A percentile compares a stretch with the other conserved stretches of the same genome.
Evolutionary conservation across 1,284 basidiomycete genomes (phyloP).

Genomic region (Ganoderma sinense): DNA sequence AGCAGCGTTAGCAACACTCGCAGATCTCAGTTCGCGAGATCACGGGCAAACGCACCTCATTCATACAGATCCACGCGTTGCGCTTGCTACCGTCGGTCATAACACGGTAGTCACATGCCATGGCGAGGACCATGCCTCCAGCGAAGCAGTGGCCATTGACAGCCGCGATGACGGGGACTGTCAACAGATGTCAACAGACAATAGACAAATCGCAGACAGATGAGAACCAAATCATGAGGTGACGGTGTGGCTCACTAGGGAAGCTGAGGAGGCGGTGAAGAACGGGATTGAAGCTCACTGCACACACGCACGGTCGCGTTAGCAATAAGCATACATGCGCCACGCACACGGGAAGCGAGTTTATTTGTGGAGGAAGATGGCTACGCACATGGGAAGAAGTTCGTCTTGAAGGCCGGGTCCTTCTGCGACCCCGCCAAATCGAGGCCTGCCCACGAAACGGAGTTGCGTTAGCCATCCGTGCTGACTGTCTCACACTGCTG

Average conservation of each 20-base stretch:
- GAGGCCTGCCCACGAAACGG: conserved; percentile 56
- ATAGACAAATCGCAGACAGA: conserved; percentile 13
- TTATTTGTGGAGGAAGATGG: conserved; percentile 33
- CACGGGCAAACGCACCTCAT: conserved; percentile 65
- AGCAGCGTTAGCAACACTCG: background rate
- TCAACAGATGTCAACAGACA: background rate
- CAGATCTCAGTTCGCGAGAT: background rate
- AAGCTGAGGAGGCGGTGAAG: conserved; percentile 61
- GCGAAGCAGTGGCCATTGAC: conserved; percentile 95
- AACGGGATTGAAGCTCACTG: conserved; percentile 45
- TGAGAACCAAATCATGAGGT: background rate
- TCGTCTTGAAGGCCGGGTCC: conserved; percentile 65
- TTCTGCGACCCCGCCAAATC: conserved; percentile 71
- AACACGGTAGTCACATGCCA: conserved; percentile 90
- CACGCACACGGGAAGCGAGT: background rate
- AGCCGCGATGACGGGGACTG: conserved; percentile 86
- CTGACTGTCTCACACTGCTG: background rate
- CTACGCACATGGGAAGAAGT: conserved; percentile 68
- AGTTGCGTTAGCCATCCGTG: background rate
- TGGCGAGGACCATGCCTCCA: conserved; percentile 81
- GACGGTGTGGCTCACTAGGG: conserved; percentile 58
- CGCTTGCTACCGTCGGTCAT: conserved; percentile 85
- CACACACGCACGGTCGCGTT: background rate
- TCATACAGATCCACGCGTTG: conserved; percentile 91
- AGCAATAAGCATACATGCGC: background rate